Base-by-base conservation (phyloP, 305 asterid genomes). In the Solanum chacoense region DNA sequence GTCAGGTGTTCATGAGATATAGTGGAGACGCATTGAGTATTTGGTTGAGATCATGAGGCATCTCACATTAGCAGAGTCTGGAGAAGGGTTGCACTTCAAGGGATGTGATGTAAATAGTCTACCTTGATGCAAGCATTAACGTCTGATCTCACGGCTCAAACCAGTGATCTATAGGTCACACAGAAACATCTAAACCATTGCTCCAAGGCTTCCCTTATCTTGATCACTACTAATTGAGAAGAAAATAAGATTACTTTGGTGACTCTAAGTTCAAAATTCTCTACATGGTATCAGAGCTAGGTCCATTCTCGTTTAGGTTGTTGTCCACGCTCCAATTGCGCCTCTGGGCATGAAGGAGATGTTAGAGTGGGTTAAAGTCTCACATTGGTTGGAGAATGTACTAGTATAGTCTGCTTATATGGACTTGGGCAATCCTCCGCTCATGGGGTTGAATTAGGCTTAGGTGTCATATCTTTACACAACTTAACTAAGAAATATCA, bases 241-340 rank as follows among this genome's bases (percentile, higher is more conserved):
- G 63, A 78, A 78, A 78, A 37, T 78, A n/a, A 78, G 20, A 78
- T 78, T n/a, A 31, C 1, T n/a, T 50, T 2, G 4, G 20, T 36
- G 22, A 78, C 34, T 78, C 34, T n/a, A 6, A n/a, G 13, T n/a
- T 31, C 84, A 78, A 78, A 77, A 78, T 31, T 36, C 34, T n/a
- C 34, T 50, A 50, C n/a, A 50, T 6, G n/a, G 4, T 50, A 6
- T 50, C 1, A 50, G n/a, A 50, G 65, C 3, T 6, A 50, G n/a
- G 65, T 50, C n/a, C 65, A 50, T 50, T 50, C n/a, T 6, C 0
- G 1, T 50, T 50, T 50, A 16, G 65, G 9, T 0, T 16, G 8
- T 0, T 6, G 3, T 50, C n/a, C n/a, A 50, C 1, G 0, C n/a
- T 50, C n/a, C n/a, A 50, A 16, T 50, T 50, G 65, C 1, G n/a